Base-by-base conservation (phyloP, 805 yeast species). In the Candida ascalaphidarum region DNA sequence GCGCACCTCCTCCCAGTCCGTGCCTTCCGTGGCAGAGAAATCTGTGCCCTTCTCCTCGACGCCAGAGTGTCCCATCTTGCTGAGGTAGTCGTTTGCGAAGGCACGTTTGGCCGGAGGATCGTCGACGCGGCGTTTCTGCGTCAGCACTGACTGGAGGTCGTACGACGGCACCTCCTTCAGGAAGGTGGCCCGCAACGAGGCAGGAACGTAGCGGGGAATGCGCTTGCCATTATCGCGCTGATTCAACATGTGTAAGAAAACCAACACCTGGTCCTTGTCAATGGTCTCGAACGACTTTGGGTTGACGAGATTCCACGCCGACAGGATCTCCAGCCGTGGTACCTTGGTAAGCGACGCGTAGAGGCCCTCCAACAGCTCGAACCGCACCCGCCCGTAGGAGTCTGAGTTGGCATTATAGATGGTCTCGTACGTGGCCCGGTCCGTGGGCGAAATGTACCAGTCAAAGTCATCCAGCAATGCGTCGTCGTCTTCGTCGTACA, bases 401-500 rank as follows among this genome's bases (percentile, higher is more conserved):
- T 89, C 96, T 28, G 81, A 60, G 29, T 84, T 76, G 16, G 80
- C 68, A 21, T 77, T 64, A 50, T 86, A 82, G 19, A 92, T 74
- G 18, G 80, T 65, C 46, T 83, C 89, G 55, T 92, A 92, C 11
- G 80, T 71, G 2, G 73, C 42, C 46, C 77, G 75, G 46, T 92
- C 97, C 7, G 77, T 69, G 14, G 96, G 97, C 4, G 95, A 77
- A 40, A 92, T 86, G 58, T 92, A 92, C 98, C 98, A 92, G 50
- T 88, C 95, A 48, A 92, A 84, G 44, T 77, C 83, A 21, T 75
- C 68, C 25, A 77, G 65, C 28, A 74, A 55, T 17, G 67, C 50
- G 14, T 74, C 71, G 22, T 77, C 75, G 27, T 79, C 85, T 38
- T 69, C 81, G 30, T 73, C 75, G 8, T 6, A 17, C 18, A 17